Evolutionary conservation across 345 rosid genomes (phyloP).

Genomic region (Carallia brachiata): DNA sequence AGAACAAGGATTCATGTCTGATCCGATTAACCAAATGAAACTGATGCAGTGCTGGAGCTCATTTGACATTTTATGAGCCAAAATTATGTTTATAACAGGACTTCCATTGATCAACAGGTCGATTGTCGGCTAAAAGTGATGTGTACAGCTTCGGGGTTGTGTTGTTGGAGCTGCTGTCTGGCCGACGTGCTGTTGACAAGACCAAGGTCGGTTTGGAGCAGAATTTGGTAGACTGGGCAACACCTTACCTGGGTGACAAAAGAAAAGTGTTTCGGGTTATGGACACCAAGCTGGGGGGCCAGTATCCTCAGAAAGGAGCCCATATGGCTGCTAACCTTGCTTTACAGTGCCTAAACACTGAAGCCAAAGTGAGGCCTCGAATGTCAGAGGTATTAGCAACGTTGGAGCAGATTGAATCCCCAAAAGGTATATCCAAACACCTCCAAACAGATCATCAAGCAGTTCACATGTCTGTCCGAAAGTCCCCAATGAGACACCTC

Average conservation of each 20-base stretch:
- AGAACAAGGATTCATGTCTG: not conserved
- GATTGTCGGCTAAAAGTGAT: slow-evolving; percentile 89
- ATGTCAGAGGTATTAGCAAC: slow-evolving; percentile 80
- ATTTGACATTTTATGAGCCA: not conserved
- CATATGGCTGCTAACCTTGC: slow-evolving; percentile 76
- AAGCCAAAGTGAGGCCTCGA: slow-evolving; percentile 74
- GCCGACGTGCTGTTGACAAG: slow-evolving; percentile 87
- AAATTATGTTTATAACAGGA: slow-evolving; percentile 11
- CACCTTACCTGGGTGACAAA: slow-evolving; percentile 81
- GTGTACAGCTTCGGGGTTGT: slow-evolving; percentile 98
- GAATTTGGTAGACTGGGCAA: slow-evolving; percentile 93
- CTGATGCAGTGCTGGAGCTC: not conserved
- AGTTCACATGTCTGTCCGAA: slow-evolving; percentile 36
- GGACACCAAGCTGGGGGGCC: slow-evolving; percentile 96
- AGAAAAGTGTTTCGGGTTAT: slow-evolving; percentile 82
- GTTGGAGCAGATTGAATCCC: slow-evolving; percentile 59
- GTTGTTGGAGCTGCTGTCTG: slow-evolving; percentile 82
- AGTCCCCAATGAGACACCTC: slow-evolving; percentile 55
- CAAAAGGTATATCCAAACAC: slow-evolving; percentile 33
- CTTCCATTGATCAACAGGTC: slow-evolving; percentile 51
- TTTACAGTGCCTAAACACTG: slow-evolving; percentile 55
- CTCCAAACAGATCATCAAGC: slow-evolving; percentile 31
- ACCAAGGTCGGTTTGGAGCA: slow-evolving; percentile 78
- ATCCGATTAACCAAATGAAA: not conserved
- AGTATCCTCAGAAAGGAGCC: slow-evolving; percentile 90